Evolutionary conservation across 2,329 filamentous ascomycete genomes (phyloP).

Genomic region (Fusarium veterinarium): DNA sequence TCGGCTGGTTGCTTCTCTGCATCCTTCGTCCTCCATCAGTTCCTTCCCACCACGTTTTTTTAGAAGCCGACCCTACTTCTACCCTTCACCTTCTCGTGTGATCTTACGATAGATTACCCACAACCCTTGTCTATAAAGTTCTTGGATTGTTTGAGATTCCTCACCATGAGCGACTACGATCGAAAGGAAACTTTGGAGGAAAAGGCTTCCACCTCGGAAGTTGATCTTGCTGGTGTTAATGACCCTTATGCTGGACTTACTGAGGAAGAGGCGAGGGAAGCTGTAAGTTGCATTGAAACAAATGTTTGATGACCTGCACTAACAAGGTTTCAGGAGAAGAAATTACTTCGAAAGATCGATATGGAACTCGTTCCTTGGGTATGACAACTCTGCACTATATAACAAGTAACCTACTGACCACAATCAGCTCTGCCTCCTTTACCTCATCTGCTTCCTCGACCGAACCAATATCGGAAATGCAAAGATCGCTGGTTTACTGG

Average conservation of each 20-base stretch:
- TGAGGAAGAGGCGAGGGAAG: conserved; percentile 69
- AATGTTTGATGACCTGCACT: neutral
- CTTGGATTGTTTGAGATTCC: neutral
- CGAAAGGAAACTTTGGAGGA: conserved; percentile 47
- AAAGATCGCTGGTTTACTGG: conserved; percentile 65
- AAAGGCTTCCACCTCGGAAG: conserved; percentile 45
- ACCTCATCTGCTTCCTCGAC: conserved; percentile 79
- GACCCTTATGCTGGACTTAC: conserved; percentile 71
- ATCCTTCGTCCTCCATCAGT: conserved; percentile 35
- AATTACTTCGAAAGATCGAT: conserved; percentile 72
- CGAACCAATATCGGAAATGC: conserved; percentile 83
- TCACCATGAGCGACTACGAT: conserved; percentile 51
- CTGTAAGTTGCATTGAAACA: conserved; percentile 59
- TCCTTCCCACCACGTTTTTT: conserved; percentile 36
- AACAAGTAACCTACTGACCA: neutral
- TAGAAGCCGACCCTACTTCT: conserved; percentile 15
- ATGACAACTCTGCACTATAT: conserved; percentile 28
- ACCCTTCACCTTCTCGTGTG: conserved; percentile 15
- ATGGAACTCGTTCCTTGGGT: conserved; percentile 70
- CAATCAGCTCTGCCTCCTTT: conserved; percentile 72
- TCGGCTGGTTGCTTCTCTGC: conserved; percentile 37
- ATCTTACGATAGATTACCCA: conserved; percentile 1
- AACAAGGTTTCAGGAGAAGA: conserved; percentile 63
- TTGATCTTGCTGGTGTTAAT: conserved; percentile 35
- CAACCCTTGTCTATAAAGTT: neutral